Conservation (phyloP, 2,329 filamentous ascomycete genomes). For the Helotiales sp. region DNA sequence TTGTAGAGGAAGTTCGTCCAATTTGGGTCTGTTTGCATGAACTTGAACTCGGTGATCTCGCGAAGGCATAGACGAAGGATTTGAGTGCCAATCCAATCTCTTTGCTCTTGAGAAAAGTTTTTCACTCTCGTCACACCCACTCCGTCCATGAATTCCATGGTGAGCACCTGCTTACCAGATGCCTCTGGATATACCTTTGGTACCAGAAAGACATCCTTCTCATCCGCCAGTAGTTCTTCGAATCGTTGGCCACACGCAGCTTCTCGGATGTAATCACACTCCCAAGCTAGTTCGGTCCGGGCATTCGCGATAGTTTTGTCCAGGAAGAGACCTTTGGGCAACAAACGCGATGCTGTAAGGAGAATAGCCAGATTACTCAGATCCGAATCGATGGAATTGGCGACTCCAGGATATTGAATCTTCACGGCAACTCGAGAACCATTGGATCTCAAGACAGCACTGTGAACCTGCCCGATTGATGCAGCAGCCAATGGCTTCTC, state of each 20-base stretch:
- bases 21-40: slow-evolving; percentile 99
- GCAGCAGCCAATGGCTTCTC: slow-evolving; percentile 92
- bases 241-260: slow-evolving; percentile 79
- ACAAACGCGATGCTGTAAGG: slow-evolving; percentile 82
- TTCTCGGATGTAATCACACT: slow-evolving; percentile 93
- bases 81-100: slow-evolving; percentile 95
- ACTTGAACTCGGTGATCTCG: slow-evolving; percentile 91
- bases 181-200: slow-evolving; percentile 77
- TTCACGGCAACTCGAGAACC: slow-evolving; percentile 86
- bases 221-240: slow-evolving; percentile 71
- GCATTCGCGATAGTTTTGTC: slow-evolving; percentile 98
- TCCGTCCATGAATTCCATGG: slow-evolving; percentile 89
- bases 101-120: slow-evolving; percentile 76
- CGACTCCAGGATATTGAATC: slow-evolving; percentile 95
- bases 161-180: slow-evolving; percentile 82
- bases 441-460: slow-evolving; percentile 74
- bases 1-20: slow-evolving; percentile 99
- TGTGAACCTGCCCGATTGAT: slow-evolving; percentile 95
- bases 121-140: slow-evolving; percentile 79
- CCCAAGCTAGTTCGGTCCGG: slow-evolving; percentile 88
- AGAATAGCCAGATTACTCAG: slow-evolving; percentile 90
- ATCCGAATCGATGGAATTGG: slow-evolving; percentile 94
- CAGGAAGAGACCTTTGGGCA: slow-evolving; percentile 89
- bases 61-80: slow-evolving; percentile 88
- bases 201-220: slow-evolving; percentile 73